Conservation (phyloP, 345 rosid genomes). For the Citrus maxima region DNA sequence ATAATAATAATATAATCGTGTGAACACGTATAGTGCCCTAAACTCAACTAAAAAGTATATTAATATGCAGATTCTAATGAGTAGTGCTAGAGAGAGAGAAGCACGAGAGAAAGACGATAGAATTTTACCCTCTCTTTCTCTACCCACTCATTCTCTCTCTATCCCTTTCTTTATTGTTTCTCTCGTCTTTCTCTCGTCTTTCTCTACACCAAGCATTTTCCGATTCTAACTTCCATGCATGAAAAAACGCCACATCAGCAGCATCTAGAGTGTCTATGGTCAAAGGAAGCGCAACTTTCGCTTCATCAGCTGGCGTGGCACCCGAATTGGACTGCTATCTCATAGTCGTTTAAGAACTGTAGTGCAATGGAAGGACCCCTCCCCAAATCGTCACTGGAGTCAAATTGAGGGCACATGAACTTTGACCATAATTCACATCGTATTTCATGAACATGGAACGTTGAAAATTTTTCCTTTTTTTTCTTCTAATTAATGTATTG, state of each 20-base stretch:
- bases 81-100: too few relatives aligned
- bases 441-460: neutral
- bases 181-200: too few relatives aligned
- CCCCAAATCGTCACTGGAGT: neutral
- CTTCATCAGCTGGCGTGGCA: neutral
- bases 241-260: neutral
- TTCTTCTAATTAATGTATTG: neutral
- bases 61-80: too few relatives aligned
- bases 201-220: too few relatives aligned
- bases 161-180: too few relatives aligned
- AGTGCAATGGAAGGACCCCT: neutral
- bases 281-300: neutral
- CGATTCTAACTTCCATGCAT: too few relatives aligned
- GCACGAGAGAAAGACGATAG: too few relatives aligned
- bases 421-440: constrained; percentile 15
- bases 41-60: neutral
- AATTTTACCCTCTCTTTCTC: too few relatives aligned
- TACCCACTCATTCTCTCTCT: too few relatives aligned
- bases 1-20: neutral
- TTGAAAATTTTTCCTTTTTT: neutral
- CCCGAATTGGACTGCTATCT: neutral
- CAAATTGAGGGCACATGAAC: constrained; percentile 7
- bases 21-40: neutral
- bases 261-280: neutral
- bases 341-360: neutral